Percentiles rank a stretch among this genome's conserved stretches.
phyloP scores from a whole-genome alignment of 1,284 basidiomycete genomes.

The Trichosporon coremiiforme region DNA sequence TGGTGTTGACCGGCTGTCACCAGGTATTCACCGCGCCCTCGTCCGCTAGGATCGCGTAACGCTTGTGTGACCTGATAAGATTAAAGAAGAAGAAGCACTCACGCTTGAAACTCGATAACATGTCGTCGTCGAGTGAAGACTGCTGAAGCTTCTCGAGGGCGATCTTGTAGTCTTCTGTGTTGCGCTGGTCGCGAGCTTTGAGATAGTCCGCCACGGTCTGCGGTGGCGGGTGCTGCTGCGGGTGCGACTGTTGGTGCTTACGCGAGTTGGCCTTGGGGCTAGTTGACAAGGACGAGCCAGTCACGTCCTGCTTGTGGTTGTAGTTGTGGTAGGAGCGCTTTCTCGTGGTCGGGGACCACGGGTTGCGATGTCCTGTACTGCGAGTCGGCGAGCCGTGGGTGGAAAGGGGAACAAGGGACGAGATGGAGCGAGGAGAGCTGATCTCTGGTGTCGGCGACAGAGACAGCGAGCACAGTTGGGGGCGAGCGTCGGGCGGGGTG shows the following conservation, averaged over 20 bases:
- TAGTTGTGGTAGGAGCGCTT: conserved; percentile 1
- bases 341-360: not conserved
- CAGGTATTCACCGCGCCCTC: not conserved
- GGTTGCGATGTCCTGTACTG: not conserved
- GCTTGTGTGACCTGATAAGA: conserved; percentile 13
- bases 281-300: not conserved
- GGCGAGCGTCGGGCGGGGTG: not conserved
- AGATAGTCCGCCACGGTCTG: not conserved
- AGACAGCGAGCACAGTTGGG: not conserved
- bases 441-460: conserved; percentile 10
- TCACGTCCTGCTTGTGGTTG: conserved; percentile 14
- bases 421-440: conserved; percentile 6
- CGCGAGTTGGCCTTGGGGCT: not conserved
- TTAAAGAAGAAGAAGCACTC: conserved; percentile 32
- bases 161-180: conserved; percentile 31
- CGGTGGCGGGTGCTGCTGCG: not conserved
- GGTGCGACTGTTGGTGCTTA: not conserved
- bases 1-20: not conserved
- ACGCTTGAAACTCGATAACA: conserved; percentile 55
- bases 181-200: not conserved
- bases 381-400: conserved; percentile 3
- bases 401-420: conserved; percentile 17
- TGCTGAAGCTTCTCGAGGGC: conserved; percentile 41
- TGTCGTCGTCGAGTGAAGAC: conserved; percentile 44
- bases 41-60: not conserved